Evolutionary conservation across 306 rosid genomes (phyloP).

Genomic region (Pyrus betulifolia): DNA sequence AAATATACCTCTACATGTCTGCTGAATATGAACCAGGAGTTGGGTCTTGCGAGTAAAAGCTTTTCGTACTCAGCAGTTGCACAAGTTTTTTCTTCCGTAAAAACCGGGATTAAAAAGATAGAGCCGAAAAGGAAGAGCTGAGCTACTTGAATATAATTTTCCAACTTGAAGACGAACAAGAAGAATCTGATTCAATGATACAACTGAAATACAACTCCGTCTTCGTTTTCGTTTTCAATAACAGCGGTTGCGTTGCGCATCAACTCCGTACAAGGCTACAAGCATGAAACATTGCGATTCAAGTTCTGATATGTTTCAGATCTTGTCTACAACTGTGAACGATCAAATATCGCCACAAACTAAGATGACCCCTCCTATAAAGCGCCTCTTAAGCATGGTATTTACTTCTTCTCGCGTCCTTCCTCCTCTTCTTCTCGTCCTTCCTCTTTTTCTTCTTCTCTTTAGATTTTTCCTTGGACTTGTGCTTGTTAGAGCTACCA

Average conservation of each 20-base stretch:
- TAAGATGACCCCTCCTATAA: background rate
- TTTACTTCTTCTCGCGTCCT: conserved; percentile 51
- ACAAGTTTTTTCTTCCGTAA: no score
- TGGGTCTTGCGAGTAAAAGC: background rate
- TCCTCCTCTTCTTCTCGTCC: conserved; percentile 44
- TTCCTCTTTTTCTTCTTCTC: conserved; percentile 52
- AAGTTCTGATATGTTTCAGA: background rate
- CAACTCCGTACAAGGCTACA: background rate
- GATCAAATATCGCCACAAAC: conserved; percentile 1
- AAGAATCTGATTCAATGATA: background rate
- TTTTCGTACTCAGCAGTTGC: background rate
- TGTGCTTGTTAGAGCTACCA: conserved; percentile 43
- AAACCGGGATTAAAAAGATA: background rate
- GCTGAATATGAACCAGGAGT: no score
- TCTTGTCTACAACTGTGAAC: background rate
- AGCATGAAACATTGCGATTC: background rate
- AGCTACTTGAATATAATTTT: background rate
- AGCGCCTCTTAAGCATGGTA: conserved; percentile 23
- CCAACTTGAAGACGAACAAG: background rate
- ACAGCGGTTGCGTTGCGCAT: background rate
- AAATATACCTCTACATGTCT: no score
- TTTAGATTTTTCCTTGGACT: conserved; percentile 42
- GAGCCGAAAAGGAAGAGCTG: background rate
- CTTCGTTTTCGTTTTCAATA: background rate
- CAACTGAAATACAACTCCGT: background rate